Evolutionary conservation across 2,329 filamentous ascomycete genomes (phyloP).

Genomic region (Cercospora sojina): DNA sequence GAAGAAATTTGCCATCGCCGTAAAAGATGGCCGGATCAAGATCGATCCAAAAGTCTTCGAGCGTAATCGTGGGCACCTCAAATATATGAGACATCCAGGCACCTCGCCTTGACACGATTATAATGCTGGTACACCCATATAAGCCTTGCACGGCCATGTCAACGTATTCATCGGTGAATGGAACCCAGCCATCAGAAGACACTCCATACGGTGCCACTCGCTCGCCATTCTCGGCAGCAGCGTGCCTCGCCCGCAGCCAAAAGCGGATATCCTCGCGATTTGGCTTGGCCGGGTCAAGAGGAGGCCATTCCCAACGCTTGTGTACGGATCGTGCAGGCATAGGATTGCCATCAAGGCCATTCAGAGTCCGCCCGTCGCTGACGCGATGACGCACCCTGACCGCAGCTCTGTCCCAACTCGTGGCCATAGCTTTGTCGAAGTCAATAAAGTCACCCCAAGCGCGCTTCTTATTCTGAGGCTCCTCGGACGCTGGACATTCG

Average conservation of each 20-base stretch:
- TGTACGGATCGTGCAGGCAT: not conserved
- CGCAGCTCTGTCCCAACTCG: not conserved
- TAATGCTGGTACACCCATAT: not conserved
- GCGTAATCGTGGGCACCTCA: not conserved
- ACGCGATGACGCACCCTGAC: not conserved
- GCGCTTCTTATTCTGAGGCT: not conserved
- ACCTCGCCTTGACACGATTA: not conserved
- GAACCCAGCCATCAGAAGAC: not conserved
- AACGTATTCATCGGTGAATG: not conserved
- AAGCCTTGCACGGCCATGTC: not conserved
- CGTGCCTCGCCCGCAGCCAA: too few relatives aligned
- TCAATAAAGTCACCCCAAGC: not conserved
- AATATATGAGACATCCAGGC: not conserved
- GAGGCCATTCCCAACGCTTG: not conserved
- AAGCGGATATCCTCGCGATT: not conserved
- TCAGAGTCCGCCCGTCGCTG: not conserved
- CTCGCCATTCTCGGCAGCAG: not conserved
- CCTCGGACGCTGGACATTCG: not conserved
- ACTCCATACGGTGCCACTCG: not conserved
- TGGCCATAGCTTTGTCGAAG: not conserved
- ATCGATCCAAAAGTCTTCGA: not conserved
- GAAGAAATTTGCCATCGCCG: not conserved
- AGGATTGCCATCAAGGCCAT: not conserved
- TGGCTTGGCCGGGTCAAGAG: not conserved
- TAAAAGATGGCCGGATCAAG: not conserved